Evolutionary conservation across 345 rosid genomes (phyloP).

Genomic region (Acer yangbiense): DNA sequence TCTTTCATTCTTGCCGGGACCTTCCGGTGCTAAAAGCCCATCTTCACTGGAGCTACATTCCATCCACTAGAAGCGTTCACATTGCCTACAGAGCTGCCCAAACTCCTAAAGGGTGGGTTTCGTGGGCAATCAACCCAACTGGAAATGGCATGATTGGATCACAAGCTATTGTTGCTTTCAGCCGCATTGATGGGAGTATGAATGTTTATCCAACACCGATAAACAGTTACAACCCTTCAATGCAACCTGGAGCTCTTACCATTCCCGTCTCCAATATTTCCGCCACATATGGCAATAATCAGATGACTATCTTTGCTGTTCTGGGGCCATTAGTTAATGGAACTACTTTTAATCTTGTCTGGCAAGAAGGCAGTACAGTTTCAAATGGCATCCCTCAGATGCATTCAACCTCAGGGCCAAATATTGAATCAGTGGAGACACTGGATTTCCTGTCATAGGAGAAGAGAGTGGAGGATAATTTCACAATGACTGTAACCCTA

Average conservation of each 20-base stretch:
- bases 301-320: constrained; percentile 47
- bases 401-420: constrained; percentile 33
- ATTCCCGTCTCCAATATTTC: constrained; percentile 37
- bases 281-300: constrained; percentile 25
- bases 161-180: constrained; percentile 58
- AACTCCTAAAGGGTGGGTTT: constrained; percentile 42
- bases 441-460: constrained; percentile 28
- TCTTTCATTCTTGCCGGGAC: constrained; percentile 28
- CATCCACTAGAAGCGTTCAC: constrained; percentile 25
- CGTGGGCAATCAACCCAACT: constrained; percentile 56
- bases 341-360: constrained; percentile 43
- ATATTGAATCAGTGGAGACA: constrained; percentile 31
- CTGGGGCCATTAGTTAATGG: constrained; percentile 34
- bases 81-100: constrained; percentile 46
- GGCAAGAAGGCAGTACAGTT: constrained; percentile 53
- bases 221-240: constrained; percentile 27
- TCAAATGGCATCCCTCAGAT: constrained; percentile 21
- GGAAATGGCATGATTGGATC: constrained; percentile 42
- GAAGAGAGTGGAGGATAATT: background rate
- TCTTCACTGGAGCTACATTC: constrained; percentile 47
- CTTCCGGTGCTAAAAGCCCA: constrained; percentile 38
- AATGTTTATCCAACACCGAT: constrained; percentile 34
- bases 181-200: constrained; percentile 33
- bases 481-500: background rate
- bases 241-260: constrained; percentile 38